These are phyloP conservation scores for Fraxinus floribunda DNA, from an alignment of 305 asterid species.

Conservation along the genomic window DNA sequence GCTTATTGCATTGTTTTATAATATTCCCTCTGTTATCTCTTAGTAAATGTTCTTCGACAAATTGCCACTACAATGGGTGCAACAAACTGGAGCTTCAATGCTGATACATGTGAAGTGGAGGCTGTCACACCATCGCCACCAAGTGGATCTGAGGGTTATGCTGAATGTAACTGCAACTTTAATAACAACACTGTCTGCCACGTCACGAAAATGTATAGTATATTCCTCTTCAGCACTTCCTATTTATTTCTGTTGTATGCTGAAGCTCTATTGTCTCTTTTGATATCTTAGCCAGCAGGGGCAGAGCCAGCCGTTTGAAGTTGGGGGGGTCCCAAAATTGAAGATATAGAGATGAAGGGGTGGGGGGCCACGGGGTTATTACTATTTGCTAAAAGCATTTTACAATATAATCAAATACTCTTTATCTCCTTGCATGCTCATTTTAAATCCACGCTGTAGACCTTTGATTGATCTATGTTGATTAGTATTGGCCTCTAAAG, in stretches of 20 bases:
- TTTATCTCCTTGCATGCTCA: neutral
- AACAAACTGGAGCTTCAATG: slow-evolving; percentile 56
- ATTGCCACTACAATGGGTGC: slow-evolving; percentile 74
- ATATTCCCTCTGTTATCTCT: neutral
- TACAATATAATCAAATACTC: neutral
- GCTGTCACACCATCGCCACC: slow-evolving; percentile 41
- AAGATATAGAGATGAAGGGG: too few relatives aligned
- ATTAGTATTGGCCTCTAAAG: neutral
- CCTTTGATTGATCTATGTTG: neutral
- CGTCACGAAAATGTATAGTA: slow-evolving; percentile 53
- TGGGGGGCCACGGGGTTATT: neutral
- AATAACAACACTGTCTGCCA: slow-evolving; percentile 56
- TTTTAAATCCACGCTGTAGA: neutral
- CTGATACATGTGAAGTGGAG: slow-evolving; percentile 58
- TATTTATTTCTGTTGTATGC: neutral
- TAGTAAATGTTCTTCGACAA: slow-evolving; percentile 71
- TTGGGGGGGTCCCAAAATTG: too few relatives aligned
- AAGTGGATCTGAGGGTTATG: slow-evolving; percentile 45
- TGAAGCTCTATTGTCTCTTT: neutral
- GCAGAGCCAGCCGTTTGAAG: too few relatives aligned
- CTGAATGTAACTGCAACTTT: slow-evolving; percentile 57
- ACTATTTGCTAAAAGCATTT: neutral
- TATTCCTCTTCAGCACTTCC: slow-evolving; percentile 14
- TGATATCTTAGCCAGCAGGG: neutral
- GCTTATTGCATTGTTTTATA: neutral